Evolutionary conservation across 2,329 filamentous ascomycete genomes (phyloP).

Genomic region (Fusarium sp.): DNA sequence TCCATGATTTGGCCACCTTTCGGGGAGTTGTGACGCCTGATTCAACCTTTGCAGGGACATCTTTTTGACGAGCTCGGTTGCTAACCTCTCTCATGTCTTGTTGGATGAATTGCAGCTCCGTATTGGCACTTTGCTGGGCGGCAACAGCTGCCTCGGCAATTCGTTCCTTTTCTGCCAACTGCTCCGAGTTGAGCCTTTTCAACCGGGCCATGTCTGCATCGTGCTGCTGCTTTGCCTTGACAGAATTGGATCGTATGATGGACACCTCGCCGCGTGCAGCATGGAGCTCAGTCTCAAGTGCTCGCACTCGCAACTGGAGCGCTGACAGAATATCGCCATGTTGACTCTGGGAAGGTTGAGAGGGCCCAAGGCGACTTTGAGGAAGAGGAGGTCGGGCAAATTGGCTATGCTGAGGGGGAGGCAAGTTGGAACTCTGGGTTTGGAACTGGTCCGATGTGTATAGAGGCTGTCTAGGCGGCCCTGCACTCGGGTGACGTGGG

Average conservation of each 20-base stretch:
- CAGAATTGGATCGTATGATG: slow-evolving; percentile 78
- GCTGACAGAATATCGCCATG: slow-evolving; percentile 55
- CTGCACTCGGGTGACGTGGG: slow-evolving; percentile 26
- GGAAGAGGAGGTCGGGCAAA: slow-evolving; percentile 53
- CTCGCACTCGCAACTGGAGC: slow-evolving; percentile 64
- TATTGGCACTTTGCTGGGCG: slow-evolving; percentile 73
- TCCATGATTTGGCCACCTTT: slow-evolving; percentile 66
- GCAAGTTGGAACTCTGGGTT: slow-evolving; percentile 44
- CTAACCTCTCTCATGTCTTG: slow-evolving; percentile 75
- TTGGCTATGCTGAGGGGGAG: slow-evolving; percentile 54
- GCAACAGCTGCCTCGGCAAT: slow-evolving; percentile 73
- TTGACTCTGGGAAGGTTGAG: slow-evolving; percentile 43
- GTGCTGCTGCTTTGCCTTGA: slow-evolving; percentile 70
- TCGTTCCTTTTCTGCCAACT: slow-evolving; percentile 71
- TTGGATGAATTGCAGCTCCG: slow-evolving; percentile 78
- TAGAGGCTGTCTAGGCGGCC: slow-evolving; percentile 35
- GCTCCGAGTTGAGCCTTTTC: slow-evolving; percentile 73
- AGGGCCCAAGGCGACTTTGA: slow-evolving; percentile 38
- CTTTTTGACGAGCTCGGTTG: slow-evolving; percentile 62
- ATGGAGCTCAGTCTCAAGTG: slow-evolving; percentile 67
- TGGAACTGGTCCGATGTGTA: slow-evolving; percentile 48
- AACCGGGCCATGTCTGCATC: slow-evolving; percentile 71
- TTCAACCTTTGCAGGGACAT: slow-evolving; percentile 42
- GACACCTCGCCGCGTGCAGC: slow-evolving; percentile 78
- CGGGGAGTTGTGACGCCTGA: slow-evolving; percentile 66